Evolutionary conservation across 306 rosid species (phyloP).

Genomic region (Gleditsia sinensis): DNA sequence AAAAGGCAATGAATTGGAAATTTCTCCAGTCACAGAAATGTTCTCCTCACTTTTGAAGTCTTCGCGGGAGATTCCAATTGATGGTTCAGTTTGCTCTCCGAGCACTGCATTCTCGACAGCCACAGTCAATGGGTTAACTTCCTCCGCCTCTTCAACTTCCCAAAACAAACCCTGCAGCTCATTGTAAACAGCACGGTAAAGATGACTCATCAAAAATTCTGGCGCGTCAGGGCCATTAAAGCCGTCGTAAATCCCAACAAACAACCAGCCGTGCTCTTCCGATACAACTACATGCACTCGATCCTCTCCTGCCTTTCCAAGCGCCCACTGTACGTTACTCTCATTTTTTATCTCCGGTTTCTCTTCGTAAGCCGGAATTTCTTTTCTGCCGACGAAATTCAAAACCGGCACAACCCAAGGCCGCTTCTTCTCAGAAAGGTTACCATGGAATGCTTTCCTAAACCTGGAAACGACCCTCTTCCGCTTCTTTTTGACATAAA

Average conservation of each 20-base stretch:
- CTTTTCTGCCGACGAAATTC: conserved; percentile 66
- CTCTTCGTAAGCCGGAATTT: conserved; percentile 46
- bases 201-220: conserved; percentile 85
- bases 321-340: conserved; percentile 82
- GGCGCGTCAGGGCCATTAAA: conserved; percentile 94
- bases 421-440: conserved; percentile 75
- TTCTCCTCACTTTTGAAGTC: conserved; percentile 13
- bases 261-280: conserved; percentile 91
- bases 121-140: conserved; percentile 36
- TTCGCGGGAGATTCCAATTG: not conserved
- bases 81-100: conserved; percentile 27
- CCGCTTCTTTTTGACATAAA: conserved; percentile 57
- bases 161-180: conserved; percentile 88
- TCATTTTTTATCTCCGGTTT: conserved; percentile 53
- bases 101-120: conserved; percentile 37
- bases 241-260: conserved; percentile 90
- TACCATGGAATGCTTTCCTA: conserved; percentile 67
- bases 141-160: conserved; percentile 61
- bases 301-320: conserved; percentile 93
- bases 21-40: conserved; percentile 30
- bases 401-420: conserved; percentile 93
- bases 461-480: conserved; percentile 68
- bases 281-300: conserved; percentile 90
- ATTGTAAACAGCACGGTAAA: conserved; percentile 71
- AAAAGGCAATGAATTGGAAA: conserved; percentile 20